Evolutionary conservation across 139 green algal genomes (phyloP).

Genomic region (Deuterostichococcus epilithicus): DNA sequence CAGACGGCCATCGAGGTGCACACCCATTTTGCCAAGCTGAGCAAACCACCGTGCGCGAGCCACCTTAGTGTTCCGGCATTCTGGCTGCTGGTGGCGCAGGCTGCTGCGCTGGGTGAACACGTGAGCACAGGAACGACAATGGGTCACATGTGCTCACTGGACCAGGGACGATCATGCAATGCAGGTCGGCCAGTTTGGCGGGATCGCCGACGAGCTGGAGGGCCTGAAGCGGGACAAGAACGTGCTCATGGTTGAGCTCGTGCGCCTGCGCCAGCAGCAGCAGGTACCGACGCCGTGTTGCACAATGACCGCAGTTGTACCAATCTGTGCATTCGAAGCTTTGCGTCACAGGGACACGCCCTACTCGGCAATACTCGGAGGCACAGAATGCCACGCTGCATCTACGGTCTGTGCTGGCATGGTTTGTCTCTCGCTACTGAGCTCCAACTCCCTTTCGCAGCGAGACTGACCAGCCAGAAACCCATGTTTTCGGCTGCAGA

Average conservation of each 20-base stretch:
- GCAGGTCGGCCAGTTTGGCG: slow-evolving; percentile 79
- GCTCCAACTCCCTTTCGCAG: too few relatives aligned
- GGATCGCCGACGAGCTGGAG: slow-evolving; percentile 71
- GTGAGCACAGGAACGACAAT: too few relatives aligned
- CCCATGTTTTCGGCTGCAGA: slow-evolving; percentile 18
- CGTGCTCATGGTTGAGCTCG: slow-evolving; percentile 83
- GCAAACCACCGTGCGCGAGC: too few relatives aligned
- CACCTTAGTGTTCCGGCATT: too few relatives aligned
- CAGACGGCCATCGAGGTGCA: slow-evolving; percentile 35
- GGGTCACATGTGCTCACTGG: too few relatives aligned
- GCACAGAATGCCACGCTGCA: too few relatives aligned
- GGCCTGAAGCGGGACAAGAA: slow-evolving; percentile 84
- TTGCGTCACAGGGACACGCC: neutral
- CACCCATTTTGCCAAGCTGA: too few relatives aligned
- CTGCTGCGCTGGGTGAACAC: too few relatives aligned
- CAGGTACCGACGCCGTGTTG: slow-evolving; percentile 25
- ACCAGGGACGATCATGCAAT: slow-evolving; percentile 6
- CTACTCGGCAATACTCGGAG: neutral
- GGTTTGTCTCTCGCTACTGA: too few relatives aligned
- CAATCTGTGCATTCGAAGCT: neutral
- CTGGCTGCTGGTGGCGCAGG: too few relatives aligned
- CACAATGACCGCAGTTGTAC: slow-evolving; percentile 1
- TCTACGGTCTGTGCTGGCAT: too few relatives aligned
- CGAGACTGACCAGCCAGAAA: too few relatives aligned
- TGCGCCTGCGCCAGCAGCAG: slow-evolving; percentile 74